Percentiles rank a stretch among this genome's conserved stretches.
Evolutionary conservation across 257 asterid genomes (phyloP).

Genomic region (Solanum bulbocastanum): DNA sequence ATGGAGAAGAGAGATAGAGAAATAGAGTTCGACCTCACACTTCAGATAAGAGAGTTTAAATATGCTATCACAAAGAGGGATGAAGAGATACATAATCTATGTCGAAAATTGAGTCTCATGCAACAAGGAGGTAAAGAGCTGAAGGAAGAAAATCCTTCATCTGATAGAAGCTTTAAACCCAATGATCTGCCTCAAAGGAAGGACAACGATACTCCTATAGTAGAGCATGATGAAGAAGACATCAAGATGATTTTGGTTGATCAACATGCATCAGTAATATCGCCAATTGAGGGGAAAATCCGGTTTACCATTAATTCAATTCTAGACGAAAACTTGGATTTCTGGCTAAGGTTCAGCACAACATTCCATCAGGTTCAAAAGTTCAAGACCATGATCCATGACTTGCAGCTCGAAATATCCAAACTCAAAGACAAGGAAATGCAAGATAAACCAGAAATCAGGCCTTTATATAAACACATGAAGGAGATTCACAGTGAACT

Average conservation of each 20-base stretch:
- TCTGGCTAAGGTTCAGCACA: slow-evolving; percentile 57
- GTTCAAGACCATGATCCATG: slow-evolving; percentile 18
- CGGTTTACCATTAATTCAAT: slow-evolving; percentile 39
- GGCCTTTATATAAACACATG: slow-evolving; percentile 75
- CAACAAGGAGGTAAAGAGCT: slow-evolving; percentile 6
- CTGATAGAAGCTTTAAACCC: slow-evolving; percentile 11
- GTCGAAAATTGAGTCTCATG: slow-evolving; percentile 19
- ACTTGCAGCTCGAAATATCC: slow-evolving; percentile 21
- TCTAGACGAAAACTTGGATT: slow-evolving; percentile 37
- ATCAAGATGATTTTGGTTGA: slow-evolving; percentile 13
- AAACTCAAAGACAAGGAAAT: slow-evolving; percentile 22
- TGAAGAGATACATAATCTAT: slow-evolving; percentile 52
- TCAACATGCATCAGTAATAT: slow-evolving; percentile 5
- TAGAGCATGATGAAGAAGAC: slow-evolving; percentile 19
- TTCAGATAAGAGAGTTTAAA: slow-evolving; percentile 59
- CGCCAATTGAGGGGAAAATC: slow-evolving; percentile 35
- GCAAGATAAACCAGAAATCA: slow-evolving; percentile 44
- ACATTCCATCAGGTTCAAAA: slow-evolving; percentile 44
- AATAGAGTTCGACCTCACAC: slow-evolving; percentile 36
- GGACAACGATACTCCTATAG: background rate
- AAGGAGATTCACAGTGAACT: slow-evolving; percentile 70
- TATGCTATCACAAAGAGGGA: slow-evolving; percentile 50
- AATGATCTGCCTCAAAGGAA: slow-evolving; percentile 3
- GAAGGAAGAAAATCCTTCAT: slow-evolving; percentile 1
- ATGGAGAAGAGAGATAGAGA: slow-evolving; percentile 59